These are phyloP conservation scores for Cladochytrium replicatum DNA, from an alignment of 192 early-diverging fungal species.

Conservation along the genomic window DNA sequence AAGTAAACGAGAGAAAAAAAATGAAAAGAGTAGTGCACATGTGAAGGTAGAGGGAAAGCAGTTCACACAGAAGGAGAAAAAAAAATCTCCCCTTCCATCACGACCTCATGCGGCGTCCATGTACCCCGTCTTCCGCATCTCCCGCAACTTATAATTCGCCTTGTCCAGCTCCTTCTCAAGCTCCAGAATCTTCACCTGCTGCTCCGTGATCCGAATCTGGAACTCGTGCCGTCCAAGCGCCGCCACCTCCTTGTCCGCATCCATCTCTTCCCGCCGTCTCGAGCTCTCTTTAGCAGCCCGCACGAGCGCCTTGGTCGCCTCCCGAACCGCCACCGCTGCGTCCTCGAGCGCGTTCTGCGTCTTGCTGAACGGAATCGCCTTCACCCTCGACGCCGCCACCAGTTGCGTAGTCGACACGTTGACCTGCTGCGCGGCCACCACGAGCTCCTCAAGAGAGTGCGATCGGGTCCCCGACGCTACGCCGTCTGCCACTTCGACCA, in stretches of 20 bases:
- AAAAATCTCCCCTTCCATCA: too few relatives aligned
- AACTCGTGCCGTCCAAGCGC: constrained; percentile 83
- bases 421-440: constrained; percentile 96
- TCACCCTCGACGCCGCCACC: constrained; percentile 92
- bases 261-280: constrained; percentile 35
- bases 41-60: too few relatives aligned
- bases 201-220: constrained; percentile 95
- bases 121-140: constrained; percentile 84
- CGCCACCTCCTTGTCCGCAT: constrained; percentile 56
- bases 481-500: constrained; percentile 95
- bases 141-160: constrained; percentile 78
- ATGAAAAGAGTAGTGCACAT: background rate
- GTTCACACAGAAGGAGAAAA: too few relatives aligned
- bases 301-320: constrained; percentile 82
- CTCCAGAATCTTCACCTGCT: constrained; percentile 93
- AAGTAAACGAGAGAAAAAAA: constrained; percentile 1
- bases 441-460: constrained; percentile 86
- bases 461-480: constrained; percentile 81
- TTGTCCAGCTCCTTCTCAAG: constrained; percentile 83
- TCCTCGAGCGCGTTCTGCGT: constrained; percentile 89
- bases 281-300: constrained; percentile 82
- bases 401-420: constrained; percentile 92
- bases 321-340: constrained; percentile 86
- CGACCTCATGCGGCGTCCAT: too few relatives aligned
- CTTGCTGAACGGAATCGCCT: constrained; percentile 82